A percentile compares a stretch with the other conserved stretches of the same genome.
Evolutionary conservation across 2,329 filamentous ascomycete genomes (phyloP).

Genomic region (Acephala macrosclerotiorum): DNA sequence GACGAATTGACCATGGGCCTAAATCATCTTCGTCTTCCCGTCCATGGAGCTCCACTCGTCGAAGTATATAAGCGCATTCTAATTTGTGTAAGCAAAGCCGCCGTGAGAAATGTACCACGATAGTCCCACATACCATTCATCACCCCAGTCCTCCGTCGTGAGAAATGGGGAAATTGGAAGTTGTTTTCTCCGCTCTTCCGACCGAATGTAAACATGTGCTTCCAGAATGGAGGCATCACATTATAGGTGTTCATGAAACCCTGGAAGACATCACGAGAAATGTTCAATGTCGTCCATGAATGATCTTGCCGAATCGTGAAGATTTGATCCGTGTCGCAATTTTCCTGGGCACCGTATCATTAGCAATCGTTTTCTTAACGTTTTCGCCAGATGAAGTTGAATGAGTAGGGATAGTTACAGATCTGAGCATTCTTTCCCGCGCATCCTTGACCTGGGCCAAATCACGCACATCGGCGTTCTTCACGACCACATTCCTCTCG

Average conservation of each 20-base stretch:
- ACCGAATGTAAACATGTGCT: conserved; percentile 34
- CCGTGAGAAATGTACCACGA: too few relatives aligned
- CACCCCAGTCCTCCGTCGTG: neutral
- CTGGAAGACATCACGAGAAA: conserved; percentile 24
- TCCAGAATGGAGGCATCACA: conserved; percentile 32
- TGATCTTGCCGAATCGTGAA: conserved; percentile 29
- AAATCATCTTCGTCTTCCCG: conserved; percentile 19
- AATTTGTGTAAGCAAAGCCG: too few relatives aligned
- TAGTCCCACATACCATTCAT: conserved; percentile 4
- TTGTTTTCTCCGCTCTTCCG: conserved; percentile 34
- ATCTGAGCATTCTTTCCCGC: neutral
- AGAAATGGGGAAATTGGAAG: conserved; percentile 33
- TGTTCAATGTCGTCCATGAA: conserved; percentile 32
- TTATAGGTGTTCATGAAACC: conserved; percentile 23
- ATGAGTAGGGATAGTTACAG: neutral
- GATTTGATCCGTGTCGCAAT: conserved; percentile 24
- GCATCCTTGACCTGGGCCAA: neutral
- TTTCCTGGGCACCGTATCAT: conserved; percentile 8
- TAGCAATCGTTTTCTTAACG: neutral
- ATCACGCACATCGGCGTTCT: conserved; percentile 7
- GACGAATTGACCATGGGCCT: conserved; percentile 48
- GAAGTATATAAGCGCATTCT: conserved; percentile 33
- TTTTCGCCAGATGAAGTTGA: neutral
- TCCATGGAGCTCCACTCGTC: conserved; percentile 31
- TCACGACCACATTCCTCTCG: neutral